Conservation (phyloP, 1,284 basidiomycete species). For the Sporisorium iseilematis-ciliati region DNA sequence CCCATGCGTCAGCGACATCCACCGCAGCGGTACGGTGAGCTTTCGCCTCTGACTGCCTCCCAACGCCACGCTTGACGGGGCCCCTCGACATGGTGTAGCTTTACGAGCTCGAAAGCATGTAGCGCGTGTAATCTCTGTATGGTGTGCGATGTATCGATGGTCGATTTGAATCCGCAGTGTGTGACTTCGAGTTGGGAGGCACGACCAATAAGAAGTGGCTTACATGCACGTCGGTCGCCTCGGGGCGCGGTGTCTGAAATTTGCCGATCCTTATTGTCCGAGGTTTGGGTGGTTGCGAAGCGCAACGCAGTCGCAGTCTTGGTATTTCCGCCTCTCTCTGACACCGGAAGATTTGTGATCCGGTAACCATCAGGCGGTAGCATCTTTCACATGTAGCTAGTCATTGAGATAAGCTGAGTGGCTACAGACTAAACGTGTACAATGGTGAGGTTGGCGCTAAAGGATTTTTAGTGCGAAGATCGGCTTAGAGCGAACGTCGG, state of each 20-base stretch:
- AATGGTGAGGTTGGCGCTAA: not conserved
- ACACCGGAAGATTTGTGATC: no score
- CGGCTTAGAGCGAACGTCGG: not conserved
- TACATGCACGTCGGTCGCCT: slow-evolving; percentile 27
- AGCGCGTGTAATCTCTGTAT: no score
- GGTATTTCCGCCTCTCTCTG: no score
- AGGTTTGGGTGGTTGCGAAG: no score
- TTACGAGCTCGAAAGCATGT: no score
- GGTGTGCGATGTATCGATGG: not conserved
- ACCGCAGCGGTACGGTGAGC: slow-evolving; percentile 22
- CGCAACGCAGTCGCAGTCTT: no score
- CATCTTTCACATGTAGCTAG: no score
- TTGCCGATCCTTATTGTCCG: slow-evolving; percentile 14
- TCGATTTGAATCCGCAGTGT: not conserved
- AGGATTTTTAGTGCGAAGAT: not conserved
- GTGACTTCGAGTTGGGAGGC: not conserved
- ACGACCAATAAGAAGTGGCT: not conserved
- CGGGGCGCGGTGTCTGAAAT: slow-evolving; percentile 36
- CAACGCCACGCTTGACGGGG: not conserved
- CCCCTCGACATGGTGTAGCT: no score
- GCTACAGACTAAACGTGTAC: no score
- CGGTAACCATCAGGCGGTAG: no score
- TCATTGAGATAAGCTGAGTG: no score
- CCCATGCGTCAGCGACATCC: slow-evolving; percentile 27
- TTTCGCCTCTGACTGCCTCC: slow-evolving; percentile 1